phyloP scores from a whole-genome alignment of 2,329 filamentous ascomycete species.

The Beauveria rudraprayagi region DNA sequence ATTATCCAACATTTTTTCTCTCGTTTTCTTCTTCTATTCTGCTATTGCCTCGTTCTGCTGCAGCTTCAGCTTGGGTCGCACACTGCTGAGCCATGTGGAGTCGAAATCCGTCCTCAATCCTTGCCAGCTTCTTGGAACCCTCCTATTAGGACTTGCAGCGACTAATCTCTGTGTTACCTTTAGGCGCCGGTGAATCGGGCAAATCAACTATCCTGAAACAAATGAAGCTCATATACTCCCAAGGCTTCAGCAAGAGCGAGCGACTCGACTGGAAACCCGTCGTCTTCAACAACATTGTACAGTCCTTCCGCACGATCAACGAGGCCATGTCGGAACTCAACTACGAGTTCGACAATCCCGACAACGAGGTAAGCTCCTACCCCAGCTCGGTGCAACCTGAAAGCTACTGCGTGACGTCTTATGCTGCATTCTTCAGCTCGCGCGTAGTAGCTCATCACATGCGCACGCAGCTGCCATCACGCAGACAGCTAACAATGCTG shows the following conservation, averaged over 20 bases:
- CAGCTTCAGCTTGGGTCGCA: conserved; percentile 13
- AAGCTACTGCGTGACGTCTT: background rate
- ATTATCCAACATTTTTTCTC: background rate
- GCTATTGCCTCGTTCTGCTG: background rate
- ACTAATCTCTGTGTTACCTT: conserved; percentile 14
- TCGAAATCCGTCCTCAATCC: background rate
- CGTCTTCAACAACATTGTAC: conserved; percentile 89
- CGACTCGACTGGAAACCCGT: conserved; percentile 91
- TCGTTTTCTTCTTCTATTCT: background rate
- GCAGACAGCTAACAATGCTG: conserved; percentile 13
- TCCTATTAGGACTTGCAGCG: conserved; percentile 19
- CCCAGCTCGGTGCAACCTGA: background rate
- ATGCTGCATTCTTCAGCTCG: background rate
- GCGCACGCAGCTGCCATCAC: background rate
- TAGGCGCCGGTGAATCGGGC: conserved; percentile 81
- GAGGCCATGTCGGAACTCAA: conserved; percentile 84
- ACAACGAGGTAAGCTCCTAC: conserved; percentile 62
- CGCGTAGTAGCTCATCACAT: background rate
- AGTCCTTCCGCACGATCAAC: conserved; percentile 83
- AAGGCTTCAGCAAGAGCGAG: conserved; percentile 83
- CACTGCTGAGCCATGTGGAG: background rate
- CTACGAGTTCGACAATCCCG: conserved; percentile 68
- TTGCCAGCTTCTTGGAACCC: background rate
- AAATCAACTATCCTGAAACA: conserved; percentile 98
- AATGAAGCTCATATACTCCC: conserved; percentile 95